Evolutionary conservation across 768 basidiomycete genomes (phyloP), one percentile per base, ranked within the genome.

Genomic region (Panus rudis): DNA sequence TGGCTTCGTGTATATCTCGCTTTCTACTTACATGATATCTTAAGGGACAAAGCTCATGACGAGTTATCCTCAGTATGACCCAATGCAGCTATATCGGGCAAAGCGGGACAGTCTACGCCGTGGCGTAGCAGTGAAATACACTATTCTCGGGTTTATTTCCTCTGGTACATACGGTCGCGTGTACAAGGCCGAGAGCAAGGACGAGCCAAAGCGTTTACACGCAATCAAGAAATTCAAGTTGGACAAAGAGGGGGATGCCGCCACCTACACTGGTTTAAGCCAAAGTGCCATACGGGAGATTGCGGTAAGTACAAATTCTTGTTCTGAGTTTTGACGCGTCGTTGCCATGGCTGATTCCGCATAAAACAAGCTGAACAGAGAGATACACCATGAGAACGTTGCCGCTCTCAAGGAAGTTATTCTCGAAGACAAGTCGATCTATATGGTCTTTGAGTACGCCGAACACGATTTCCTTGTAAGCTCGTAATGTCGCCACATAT

Each of bases 201-300:
- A 81, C 12, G 73, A 78, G 3, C 80, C 83, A 30, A 77, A 72
- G 2, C 71, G 68, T 49, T 73, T 94, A 37, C 85, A 92, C 53
- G 96, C 96, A 5, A 98, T 99, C 68, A 99, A 99, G 72, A 99
- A 98, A 63, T 98, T 98, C 72, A 99, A 99, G 59, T 94, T 94
- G 0, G 96, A 99, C 73, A 98, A 98, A 64, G 96, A 99, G 67
- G 94, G 94, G 17, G 96, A 98, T 58, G 81, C 92, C 1, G 68
- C 84, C 40, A 92, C 92, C 0, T 99, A 98, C 61, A 97, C 94
- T 8, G 96, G 94, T 2, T 92, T 99, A 54, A 93, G 90, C 61
- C 96, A 99, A 67, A 94, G 91, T 64, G 96, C 94, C 4, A 90
- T 92, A 53, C 73, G 96, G 46, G 96, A 99, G 64, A 98, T 98